Evolutionary conservation across 1,284 basidiomycete genomes (phyloP), one percentile per base, ranked within the genome.

Genomic region (Schizophyllum commune): DNA sequence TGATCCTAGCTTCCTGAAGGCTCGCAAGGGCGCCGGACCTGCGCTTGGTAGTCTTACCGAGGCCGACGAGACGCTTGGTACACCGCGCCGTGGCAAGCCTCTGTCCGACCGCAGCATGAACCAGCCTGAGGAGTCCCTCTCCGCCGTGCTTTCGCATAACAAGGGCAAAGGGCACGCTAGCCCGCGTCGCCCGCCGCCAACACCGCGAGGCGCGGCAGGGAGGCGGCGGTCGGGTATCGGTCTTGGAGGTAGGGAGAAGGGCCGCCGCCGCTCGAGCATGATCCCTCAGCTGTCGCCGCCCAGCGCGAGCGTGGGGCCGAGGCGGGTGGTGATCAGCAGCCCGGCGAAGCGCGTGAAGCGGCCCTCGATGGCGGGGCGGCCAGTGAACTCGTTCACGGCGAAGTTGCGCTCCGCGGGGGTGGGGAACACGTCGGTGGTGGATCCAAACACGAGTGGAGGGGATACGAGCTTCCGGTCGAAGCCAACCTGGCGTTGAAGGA

Each of bases 161-260:
- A 58, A 55, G 22, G 64, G 57, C 22, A 64, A 58, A 56, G 51
- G 19, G 11, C 57, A 39, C 19, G 55, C 63, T 52, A 32, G 54
- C 2, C 20, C 58, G 57, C 21, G 33, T 9, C 56, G 33, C 5
- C 13, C 27, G 9, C 56, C 56, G n/a, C 65, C 69, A 34, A 68
- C 74, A 19, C 69, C 70, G 63, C 52, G 1, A 57, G 61, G 64
- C 34, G 60, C 61, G 21, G 66, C 61, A 54, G 70, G 69, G n/a
- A 78, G 89, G 63, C 78, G 91, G 63, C 81, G 86, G 57, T 92
- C 91, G 32, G 86, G 85, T 66, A 81, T 91, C 61, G 90, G 90
- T 4, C 82, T 86, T 13, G 68, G 86, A 69, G 83, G 89, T 27
- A 79, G 75, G 63, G 90, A 92, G 71, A 89, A 89, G 71, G 74